Conservation (phyloP, 78 protist genomes). For the Dictyostelium intermedium region DNA sequence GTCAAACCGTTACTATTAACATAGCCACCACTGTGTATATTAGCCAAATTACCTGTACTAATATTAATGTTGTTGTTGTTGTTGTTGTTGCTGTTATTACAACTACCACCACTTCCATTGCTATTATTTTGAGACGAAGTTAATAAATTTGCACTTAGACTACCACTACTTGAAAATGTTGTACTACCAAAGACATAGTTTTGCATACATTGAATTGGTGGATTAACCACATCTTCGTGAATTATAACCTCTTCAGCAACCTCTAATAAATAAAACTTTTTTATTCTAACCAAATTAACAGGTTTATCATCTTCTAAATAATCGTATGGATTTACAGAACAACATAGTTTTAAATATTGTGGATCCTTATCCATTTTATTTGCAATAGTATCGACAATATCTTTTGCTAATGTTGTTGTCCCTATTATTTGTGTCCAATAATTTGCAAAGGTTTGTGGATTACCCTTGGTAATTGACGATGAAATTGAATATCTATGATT, state of each 20-base stretch:
- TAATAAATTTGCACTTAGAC: neutral
- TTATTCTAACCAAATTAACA: neutral
- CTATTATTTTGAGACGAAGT: neutral
- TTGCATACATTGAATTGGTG: neutral
- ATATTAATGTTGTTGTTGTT: neutral
- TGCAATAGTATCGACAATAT: slow-evolving; percentile 25
- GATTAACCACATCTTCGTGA: slow-evolving; percentile 1
- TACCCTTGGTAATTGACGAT: neutral
- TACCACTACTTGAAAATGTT: neutral
- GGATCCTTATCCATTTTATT: neutral
- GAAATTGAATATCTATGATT: neutral
- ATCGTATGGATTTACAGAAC: slow-evolving; percentile 44
- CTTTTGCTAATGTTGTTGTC: slow-evolving; percentile 11
- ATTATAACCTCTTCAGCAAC: slow-evolving; percentile 45
- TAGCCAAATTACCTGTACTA: neutral
- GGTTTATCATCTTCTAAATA: slow-evolving; percentile 49
- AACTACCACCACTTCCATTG: neutral
- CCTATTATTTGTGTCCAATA: slow-evolving; percentile 52
- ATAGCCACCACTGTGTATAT: neutral
- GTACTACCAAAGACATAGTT: neutral
- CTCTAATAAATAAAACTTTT: slow-evolving; percentile 46
- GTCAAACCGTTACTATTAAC: neutral
- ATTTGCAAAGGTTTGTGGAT: neutral
- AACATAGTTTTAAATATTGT: slow-evolving; percentile 5
- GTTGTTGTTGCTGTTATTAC: too few relatives aligned